These are phyloP conservation scores for Picocystis salinarum DNA, from an alignment of 139 green algal species.

Conservation along the genomic window DNA sequence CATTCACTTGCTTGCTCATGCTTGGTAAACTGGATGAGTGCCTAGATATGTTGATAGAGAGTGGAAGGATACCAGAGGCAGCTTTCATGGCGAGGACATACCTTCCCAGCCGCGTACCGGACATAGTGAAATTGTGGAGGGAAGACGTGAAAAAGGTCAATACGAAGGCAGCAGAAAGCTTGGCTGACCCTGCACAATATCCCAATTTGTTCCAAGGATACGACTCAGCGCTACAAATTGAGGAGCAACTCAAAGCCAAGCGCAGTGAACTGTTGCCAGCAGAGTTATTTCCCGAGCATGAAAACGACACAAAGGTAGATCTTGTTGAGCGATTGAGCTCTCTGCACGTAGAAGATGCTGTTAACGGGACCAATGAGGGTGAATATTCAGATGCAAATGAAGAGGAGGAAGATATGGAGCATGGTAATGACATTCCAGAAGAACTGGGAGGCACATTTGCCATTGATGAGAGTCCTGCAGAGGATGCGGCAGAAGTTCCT, in stretches of 20 bases:
- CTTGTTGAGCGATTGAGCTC: slow-evolving; percentile 8
- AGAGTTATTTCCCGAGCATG: slow-evolving; percentile 10
- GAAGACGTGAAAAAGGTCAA: slow-evolving; percentile 79
- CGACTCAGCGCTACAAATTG: slow-evolving; percentile 47
- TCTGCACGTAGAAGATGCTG: slow-evolving; percentile 1
- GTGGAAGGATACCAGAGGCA: slow-evolving; percentile 71
- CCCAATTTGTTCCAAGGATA: slow-evolving; percentile 89
- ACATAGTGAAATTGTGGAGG: slow-evolving; percentile 10
- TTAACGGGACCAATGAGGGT: too few relatives aligned
- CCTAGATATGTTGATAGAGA: slow-evolving; percentile 48
- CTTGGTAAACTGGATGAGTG: slow-evolving; percentile 56
- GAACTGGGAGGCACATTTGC: too few relatives aligned
- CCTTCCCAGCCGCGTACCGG: slow-evolving; percentile 41
- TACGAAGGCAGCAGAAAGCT: slow-evolving; percentile 77
- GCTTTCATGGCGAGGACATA: slow-evolving; percentile 92
- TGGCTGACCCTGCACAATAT: slow-evolving; percentile 88
- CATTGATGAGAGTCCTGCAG: too few relatives aligned
- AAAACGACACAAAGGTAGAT: slow-evolving; percentile 10
- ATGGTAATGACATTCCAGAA: too few relatives aligned
- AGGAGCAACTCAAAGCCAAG: slow-evolving; percentile 16
- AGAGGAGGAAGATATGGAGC: slow-evolving; percentile 8
- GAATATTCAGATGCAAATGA: slow-evolving; percentile 10
- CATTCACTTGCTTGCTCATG: slow-evolving; percentile 72
- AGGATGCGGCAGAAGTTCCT: too few relatives aligned
- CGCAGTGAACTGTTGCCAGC: slow-evolving; percentile 5